Conservation (phyloP, 805 yeast genomes). For the Metschnikowia lochheadii region DNA sequence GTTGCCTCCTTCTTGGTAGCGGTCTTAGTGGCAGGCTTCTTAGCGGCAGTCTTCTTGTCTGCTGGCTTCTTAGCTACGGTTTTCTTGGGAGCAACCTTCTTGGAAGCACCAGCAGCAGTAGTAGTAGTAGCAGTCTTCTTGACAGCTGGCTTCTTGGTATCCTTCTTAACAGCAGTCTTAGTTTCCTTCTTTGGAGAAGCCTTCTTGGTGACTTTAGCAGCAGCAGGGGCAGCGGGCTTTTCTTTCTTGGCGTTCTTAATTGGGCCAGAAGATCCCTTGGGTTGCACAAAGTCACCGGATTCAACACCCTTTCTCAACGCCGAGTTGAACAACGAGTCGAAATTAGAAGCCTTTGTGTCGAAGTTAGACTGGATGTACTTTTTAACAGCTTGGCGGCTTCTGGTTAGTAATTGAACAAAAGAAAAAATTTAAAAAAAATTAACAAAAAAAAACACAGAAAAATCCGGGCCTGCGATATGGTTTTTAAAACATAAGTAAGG, state of each 20-base stretch:
- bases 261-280: slow-evolving; percentile 89
- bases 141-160: slow-evolving; percentile 33
- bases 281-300: slow-evolving; percentile 72
- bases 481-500: not conserved
- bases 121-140: slow-evolving; percentile 21
- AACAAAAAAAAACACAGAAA: no score
- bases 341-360: slow-evolving; percentile 56
- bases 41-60: slow-evolving; percentile 22
- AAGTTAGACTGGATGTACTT: slow-evolving; percentile 68
- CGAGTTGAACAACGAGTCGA: slow-evolving; percentile 70
- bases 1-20: not conserved
- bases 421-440: no score
- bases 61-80: not conserved
- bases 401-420: slow-evolving; percentile 17
- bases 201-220: slow-evolving; percentile 5
- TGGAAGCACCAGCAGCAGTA: slow-evolving; percentile 45
- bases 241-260: slow-evolving; percentile 58
- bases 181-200: slow-evolving; percentile 2
- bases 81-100: slow-evolving; percentile 45
- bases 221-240: slow-evolving; percentile 7
- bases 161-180: not conserved
- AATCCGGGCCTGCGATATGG: not conserved
- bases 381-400: slow-evolving; percentile 80
- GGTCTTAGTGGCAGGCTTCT: not conserved
- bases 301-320: slow-evolving; percentile 81